Conservation (phyloP, 495 filamentous ascomycete species). For the Aspergillus kassunensis region DNA sequence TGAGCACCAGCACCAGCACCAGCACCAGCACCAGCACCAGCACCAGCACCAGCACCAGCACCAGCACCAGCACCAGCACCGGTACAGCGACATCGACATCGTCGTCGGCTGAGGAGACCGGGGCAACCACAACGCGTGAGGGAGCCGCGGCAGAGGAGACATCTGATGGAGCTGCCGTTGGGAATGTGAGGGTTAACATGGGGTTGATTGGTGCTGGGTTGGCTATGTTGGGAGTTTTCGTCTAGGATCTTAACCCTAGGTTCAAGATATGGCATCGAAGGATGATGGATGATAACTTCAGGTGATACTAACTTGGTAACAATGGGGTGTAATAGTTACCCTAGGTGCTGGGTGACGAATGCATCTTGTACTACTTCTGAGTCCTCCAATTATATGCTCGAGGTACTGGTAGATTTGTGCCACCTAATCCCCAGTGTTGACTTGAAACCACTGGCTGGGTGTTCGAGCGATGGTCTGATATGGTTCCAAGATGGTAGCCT, state of each 20-base stretch:
- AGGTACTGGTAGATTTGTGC: too few species aligned
- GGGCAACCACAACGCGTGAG: background rate
- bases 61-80: background rate
- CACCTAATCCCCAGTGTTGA: too few species aligned
- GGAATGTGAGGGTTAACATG: constrained; percentile 5
- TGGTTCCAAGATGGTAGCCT: too few species aligned
- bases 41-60: constrained; percentile 17
- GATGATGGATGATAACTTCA: too few species aligned
- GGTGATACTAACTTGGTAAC: background rate
- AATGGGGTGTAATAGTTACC: too few species aligned
- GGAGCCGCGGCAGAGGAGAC: constrained; percentile 11
- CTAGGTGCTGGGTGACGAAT: too few species aligned
- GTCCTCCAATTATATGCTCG: too few species aligned
- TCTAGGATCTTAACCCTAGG: background rate
- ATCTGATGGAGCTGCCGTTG: constrained; percentile 20
- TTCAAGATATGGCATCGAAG: background rate
- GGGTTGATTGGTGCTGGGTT: background rate
- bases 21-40: constrained; percentile 4
- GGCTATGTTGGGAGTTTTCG: background rate
- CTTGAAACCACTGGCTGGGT: too few species aligned
- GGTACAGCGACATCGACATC: constrained; percentile 11
- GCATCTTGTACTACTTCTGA: too few species aligned
- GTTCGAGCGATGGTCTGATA: too few species aligned
- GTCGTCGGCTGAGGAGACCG: constrained; percentile 9
- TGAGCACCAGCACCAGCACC: constrained; percentile 2